Conservation (phyloP, 2,329 filamentous ascomycete species). For the Aaosphaeria arxii region DNA sequence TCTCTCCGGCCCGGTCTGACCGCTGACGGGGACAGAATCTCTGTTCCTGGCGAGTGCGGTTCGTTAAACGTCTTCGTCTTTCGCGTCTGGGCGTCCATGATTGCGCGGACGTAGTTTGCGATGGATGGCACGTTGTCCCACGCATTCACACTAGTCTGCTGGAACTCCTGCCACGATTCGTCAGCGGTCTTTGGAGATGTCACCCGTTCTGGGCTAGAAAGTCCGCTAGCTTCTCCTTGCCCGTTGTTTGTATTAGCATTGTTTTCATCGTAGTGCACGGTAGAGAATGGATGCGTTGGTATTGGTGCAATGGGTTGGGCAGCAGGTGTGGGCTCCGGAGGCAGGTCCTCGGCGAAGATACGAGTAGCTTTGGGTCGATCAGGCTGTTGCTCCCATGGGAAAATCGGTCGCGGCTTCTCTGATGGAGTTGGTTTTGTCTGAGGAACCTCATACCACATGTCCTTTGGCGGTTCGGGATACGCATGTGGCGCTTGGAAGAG, state of each 20-base stretch:
- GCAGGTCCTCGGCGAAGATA: conserved; percentile 60
- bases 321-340: conserved; percentile 34
- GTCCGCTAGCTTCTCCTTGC: conserved; percentile 7
- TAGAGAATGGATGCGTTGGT: conserved; percentile 25
- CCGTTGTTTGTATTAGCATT: background rate
- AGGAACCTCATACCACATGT: conserved; percentile 87
- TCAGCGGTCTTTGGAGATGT: conserved; percentile 34
- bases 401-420: conserved; percentile 66
- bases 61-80: conserved; percentile 41
- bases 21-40: conserved; percentile 31
- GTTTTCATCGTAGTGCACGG: conserved; percentile 25
- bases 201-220: conserved; percentile 10
- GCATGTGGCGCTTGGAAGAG: conserved; percentile 73
- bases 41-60: conserved; percentile 32
- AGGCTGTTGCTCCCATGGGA: conserved; percentile 81
- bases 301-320: conserved; percentile 29
- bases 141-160: conserved; percentile 66
- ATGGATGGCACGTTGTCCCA: conserved; percentile 94
- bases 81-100: conserved; percentile 61
- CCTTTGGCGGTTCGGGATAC: conserved; percentile 79
- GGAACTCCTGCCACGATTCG: conserved; percentile 70
- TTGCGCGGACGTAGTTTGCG: conserved; percentile 75
- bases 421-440: conserved; percentile 54
- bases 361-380: conserved; percentile 62
- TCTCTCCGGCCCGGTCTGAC: conserved; percentile 41